These are phyloP conservation scores for Neobulgaria alba DNA, from an alignment of 2,329 filamentous ascomycete genomes.

Conservation along the genomic window DNA sequence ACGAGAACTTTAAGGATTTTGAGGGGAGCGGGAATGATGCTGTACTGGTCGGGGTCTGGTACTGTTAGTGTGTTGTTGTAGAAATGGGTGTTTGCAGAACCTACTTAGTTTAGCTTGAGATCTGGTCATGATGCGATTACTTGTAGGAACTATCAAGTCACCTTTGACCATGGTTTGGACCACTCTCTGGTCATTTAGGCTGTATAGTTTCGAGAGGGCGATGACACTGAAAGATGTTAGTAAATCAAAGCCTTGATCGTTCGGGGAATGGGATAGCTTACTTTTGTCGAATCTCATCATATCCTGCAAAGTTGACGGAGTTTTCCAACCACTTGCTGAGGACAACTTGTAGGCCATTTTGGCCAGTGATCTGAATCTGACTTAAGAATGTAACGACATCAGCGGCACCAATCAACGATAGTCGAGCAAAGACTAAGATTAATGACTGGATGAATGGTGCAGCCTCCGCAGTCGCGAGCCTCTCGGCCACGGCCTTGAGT, in stretches of 20 bases:
- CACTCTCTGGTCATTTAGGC: constrained; percentile 73
- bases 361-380: constrained; percentile 68
- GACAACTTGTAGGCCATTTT: constrained; percentile 82
- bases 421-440: constrained; percentile 86
- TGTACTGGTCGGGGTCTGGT: constrained; percentile 79
- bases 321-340: constrained; percentile 95
- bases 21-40: constrained; percentile 74
- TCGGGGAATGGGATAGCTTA: constrained; percentile 43
- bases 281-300: constrained; percentile 96
- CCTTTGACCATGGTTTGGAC: constrained; percentile 79
- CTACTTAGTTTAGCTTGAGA: constrained; percentile 78
- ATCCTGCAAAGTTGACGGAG: constrained; percentile 93
- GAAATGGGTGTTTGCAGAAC: constrained; percentile 21
- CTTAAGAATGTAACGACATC: constrained; percentile 91
- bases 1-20: constrained; percentile 96
- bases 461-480: constrained; percentile 73
- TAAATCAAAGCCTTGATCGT: background rate
- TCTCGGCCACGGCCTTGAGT: constrained; percentile 77
- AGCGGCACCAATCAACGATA: constrained; percentile 74
- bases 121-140: constrained; percentile 84
- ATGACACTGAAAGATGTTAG: constrained; percentile 58
- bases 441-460: constrained; percentile 92
- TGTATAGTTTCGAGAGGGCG: constrained; percentile 84
- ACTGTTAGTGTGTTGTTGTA: constrained; percentile 14
- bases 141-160: constrained; percentile 73